Percentiles rank a stretch among this genome's conserved stretches.
Evolutionary conservation across 257 asterid species (phyloP).

Genomic region (Craterostigma plantagineum): DNA sequence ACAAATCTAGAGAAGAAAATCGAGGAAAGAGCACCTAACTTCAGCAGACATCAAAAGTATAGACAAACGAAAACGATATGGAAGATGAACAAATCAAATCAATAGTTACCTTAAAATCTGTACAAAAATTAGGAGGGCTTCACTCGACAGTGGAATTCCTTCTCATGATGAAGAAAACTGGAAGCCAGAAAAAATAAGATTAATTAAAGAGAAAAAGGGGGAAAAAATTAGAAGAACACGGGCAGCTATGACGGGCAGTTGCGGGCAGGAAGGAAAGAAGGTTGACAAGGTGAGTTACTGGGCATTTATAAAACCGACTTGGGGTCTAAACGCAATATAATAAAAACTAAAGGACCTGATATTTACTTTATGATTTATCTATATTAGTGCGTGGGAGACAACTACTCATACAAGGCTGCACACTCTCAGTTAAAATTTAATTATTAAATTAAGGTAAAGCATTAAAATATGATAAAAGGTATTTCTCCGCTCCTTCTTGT

Average conservation of each 20-base stretch:
- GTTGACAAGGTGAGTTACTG: conserved; percentile 7
- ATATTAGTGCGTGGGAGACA: conserved; percentile 36
- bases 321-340: not conserved
- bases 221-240: conserved; percentile 11
- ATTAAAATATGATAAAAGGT: no score
- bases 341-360: not conserved
- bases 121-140: conserved; percentile 19
- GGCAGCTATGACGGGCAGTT: conserved; percentile 24
- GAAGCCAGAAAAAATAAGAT: not conserved
- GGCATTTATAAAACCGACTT: conserved; percentile 17
- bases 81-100: not conserved
- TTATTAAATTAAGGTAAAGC: not conserved
- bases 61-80: no score
- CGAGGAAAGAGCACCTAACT: no score
- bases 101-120: not conserved
- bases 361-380: not conserved
- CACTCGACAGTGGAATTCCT: conserved; percentile 1
- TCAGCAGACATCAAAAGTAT: no score
- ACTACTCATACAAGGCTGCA: conserved; percentile 27
- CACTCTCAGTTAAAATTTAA: not conserved
- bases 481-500: no score
- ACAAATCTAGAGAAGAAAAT: no score
- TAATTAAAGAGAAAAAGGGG: not conserved
- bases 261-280: conserved; percentile 36
- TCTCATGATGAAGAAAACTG: not conserved